Percentiles rank a stretch among this genome's conserved stretches.
These are phyloP conservation scores for Didymella exigua DNA, from an alignment of 2,329 filamentous ascomycete genomes.

Conservation along the genomic window DNA sequence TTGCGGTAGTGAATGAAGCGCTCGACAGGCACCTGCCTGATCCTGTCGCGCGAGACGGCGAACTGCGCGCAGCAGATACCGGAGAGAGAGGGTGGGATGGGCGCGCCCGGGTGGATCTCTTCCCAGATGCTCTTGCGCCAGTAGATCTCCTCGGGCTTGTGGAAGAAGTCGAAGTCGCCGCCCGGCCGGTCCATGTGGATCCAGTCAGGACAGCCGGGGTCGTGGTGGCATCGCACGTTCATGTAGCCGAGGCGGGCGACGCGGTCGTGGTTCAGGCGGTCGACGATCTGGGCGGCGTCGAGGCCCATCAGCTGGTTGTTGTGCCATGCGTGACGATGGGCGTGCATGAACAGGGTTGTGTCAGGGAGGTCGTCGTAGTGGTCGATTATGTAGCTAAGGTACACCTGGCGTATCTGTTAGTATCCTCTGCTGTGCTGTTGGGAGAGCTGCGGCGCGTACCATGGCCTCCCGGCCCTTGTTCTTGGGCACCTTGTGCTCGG, in stretches of 20 bases:
- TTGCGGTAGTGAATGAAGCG: conserved; percentile 60
- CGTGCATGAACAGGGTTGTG: conserved; percentile 65
- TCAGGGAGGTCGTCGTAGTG: conserved; percentile 65
- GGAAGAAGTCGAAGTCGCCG: conserved; percentile 48
- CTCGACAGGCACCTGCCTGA: conserved; percentile 56
- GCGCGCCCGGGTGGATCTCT: conserved; percentile 51
- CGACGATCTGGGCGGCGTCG: conserved; percentile 58
- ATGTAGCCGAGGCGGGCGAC: conserved; percentile 62
- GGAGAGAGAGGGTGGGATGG: conserved; percentile 43
- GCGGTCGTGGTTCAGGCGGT: conserved; percentile 57
- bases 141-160: conserved; percentile 49
- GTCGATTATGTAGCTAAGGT: conserved; percentile 67
- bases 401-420: conserved; percentile 44
- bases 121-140: conserved; percentile 45
- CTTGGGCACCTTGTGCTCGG: conserved; percentile 58
- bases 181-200: conserved; percentile 55
- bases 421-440: not conserved
- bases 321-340: conserved; percentile 62
- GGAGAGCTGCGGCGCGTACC: conserved; percentile 26
- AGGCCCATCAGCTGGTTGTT: conserved; percentile 61
- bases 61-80: conserved; percentile 64
- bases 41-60: conserved; percentile 55
- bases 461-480: conserved; percentile 69
- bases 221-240: conserved; percentile 64
- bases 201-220: conserved; percentile 65